A percentile compares a stretch with the other conserved stretches of the same genome.
Conservation (phyloP, 495 filamentous ascomycete genomes). For the Hypoxylon crocopeplum region DNA sequence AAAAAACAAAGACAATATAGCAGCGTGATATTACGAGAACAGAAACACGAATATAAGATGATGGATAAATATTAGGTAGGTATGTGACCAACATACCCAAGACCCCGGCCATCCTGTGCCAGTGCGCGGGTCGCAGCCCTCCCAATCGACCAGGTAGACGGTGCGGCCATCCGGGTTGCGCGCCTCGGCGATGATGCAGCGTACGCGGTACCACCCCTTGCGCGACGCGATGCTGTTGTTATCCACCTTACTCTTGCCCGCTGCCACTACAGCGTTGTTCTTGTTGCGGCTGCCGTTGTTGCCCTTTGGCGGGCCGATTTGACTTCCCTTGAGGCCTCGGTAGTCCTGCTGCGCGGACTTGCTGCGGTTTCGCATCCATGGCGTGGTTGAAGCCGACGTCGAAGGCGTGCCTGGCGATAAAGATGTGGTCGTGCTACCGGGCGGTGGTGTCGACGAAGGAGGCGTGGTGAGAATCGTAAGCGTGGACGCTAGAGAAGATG, state of each 20-base stretch:
- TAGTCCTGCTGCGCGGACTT: background rate
- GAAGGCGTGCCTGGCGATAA: no score
- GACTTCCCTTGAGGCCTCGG: background rate
- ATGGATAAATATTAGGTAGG: background rate
- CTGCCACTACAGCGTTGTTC: background rate
- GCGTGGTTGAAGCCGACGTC: no score
- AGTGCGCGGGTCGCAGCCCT: conserved; percentile 27
- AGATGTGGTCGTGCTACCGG: background rate
- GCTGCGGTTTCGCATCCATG: background rate
- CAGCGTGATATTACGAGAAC: no score
- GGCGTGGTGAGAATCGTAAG: background rate
- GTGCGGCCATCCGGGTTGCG: conserved; percentile 1
- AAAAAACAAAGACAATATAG: no score
- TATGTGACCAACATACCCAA: conserved; percentile 30
- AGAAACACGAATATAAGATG: no score
- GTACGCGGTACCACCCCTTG: conserved; percentile 29
- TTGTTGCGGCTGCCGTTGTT: background rate
- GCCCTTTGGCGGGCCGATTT: background rate
- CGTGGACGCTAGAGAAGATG: background rate
- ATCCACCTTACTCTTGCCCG: background rate
- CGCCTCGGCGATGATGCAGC: conserved; percentile 25
- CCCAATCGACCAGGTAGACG: conserved; percentile 38
- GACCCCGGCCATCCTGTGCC: conserved; percentile 30
- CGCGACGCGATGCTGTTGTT: conserved; percentile 4
- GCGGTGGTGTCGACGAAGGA: background rate